These are phyloP conservation scores for Staphylotrichum tortipilum DNA, from an alignment of 495 filamentous ascomycete species.

Conservation along the genomic window DNA sequence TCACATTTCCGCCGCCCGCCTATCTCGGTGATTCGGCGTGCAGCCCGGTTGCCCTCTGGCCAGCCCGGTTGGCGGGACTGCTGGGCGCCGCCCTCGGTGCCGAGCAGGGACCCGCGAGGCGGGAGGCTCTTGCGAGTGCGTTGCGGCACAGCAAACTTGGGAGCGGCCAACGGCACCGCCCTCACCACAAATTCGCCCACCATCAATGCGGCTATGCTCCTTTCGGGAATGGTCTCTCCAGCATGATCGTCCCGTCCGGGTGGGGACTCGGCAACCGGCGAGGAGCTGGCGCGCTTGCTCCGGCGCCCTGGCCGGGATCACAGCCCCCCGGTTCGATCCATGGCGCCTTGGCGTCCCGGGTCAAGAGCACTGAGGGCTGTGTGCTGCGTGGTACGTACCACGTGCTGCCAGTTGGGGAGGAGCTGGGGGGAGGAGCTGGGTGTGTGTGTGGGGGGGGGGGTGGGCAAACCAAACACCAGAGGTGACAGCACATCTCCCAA, in stretches of 20 bases:
- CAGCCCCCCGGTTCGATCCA: background rate
- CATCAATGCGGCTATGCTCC: conserved; percentile 10
- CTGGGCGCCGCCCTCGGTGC: conserved; percentile 6
- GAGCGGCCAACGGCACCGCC: too few species aligned
- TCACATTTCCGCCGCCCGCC: background rate
- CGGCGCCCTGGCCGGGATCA: background rate
- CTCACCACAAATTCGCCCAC: background rate
- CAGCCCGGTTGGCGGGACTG: background rate
- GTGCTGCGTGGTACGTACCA: too few species aligned
- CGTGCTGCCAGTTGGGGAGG: too few species aligned
- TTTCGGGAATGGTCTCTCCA: conserved; percentile 14
- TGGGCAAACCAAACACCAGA: too few species aligned
- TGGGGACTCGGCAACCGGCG: conserved; percentile 17
- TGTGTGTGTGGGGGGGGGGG: too few species aligned
- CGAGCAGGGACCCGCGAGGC: too few species aligned
- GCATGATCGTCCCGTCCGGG: conserved; percentile 26
- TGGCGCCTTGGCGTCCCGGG: background rate
- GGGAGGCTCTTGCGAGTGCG: too few species aligned
- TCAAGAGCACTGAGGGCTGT: too few species aligned
- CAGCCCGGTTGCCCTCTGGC: background rate
- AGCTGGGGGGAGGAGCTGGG: too few species aligned
- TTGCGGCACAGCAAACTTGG: too few species aligned
- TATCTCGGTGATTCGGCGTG: background rate
- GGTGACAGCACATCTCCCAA: too few species aligned
- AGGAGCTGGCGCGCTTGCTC: conserved; percentile 1